These are phyloP conservation scores for Collariella sp. DNA, from an alignment of 495 filamentous ascomycete genomes.

Conservation along the genomic window DNA sequence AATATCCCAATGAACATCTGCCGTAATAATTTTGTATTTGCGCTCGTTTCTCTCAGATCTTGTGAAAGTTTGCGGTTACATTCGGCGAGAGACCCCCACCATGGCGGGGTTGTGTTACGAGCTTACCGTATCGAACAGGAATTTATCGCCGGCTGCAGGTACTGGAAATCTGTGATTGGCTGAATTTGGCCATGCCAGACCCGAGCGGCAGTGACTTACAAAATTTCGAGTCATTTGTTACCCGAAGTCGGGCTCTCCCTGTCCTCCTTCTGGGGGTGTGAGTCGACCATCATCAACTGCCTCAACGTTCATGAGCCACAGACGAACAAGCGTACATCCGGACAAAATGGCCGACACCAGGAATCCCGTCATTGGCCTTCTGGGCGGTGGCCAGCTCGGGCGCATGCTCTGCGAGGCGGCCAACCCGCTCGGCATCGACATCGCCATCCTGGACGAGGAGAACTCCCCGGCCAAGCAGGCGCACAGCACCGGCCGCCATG, in stretches of 20 bases:
- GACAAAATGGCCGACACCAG: constrained; percentile 3
- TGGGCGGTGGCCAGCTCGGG: constrained; percentile 68
- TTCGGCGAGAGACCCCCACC: background rate
- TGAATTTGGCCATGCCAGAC: background rate
- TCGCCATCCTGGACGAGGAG: constrained; percentile 70
- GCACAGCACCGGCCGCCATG: constrained; percentile 62
- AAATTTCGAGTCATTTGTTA: constrained; percentile 6
- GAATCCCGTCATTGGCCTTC: constrained; percentile 35
- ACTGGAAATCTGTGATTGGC: constrained; percentile 4
- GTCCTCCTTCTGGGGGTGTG: background rate
- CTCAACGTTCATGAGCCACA: background rate
- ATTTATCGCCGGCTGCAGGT: background rate
- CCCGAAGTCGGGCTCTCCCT: constrained; percentile 3
- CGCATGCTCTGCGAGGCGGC: constrained; percentile 94
- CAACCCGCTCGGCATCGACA: constrained; percentile 72
- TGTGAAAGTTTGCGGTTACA: too few species aligned
- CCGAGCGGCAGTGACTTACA: background rate
- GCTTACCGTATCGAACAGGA: too few species aligned
- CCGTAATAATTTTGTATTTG: too few species aligned
- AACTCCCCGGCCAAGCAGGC: constrained; percentile 86
- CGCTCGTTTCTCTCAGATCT: too few species aligned
- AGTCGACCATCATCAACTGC: background rate
- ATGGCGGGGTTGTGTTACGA: background rate
- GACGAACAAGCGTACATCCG: background rate
- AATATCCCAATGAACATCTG: too few species aligned